Evolutionary conservation across 805 yeast genomes (phyloP).

Genomic region (Clavispora santaluciae): DNA sequence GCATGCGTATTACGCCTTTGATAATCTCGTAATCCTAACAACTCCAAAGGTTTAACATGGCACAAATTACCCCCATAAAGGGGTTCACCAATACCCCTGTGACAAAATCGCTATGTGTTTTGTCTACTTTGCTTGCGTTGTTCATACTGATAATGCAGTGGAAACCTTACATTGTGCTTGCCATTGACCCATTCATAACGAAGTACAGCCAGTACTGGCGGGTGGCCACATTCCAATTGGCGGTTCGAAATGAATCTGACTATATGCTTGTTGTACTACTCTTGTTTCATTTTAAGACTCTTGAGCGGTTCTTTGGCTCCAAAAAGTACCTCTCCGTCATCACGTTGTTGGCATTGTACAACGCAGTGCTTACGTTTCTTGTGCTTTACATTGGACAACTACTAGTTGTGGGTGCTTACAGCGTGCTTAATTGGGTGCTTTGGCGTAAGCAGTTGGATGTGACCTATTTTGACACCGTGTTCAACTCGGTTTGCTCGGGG

Average conservation of each 20-base stretch:
- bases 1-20: neutral
- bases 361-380: constrained; percentile 34
- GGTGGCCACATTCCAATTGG: constrained; percentile 42
- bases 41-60: constrained; percentile 15
- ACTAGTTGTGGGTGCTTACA: constrained; percentile 30
- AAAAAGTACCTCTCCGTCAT: constrained; percentile 47
- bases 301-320: constrained; percentile 58
- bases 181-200: constrained; percentile 50
- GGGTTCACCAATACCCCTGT: constrained; percentile 44
- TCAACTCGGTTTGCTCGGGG: constrained; percentile 35
- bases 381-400: constrained; percentile 42
- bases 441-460: constrained; percentile 4
- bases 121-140: constrained; percentile 35
- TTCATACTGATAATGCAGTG: constrained; percentile 38
- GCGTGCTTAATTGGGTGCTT: constrained; percentile 13
- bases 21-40: neutral
- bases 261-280: constrained; percentile 41
- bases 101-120: constrained; percentile 31
- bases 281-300: constrained; percentile 47
- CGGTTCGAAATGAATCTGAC: constrained; percentile 59
- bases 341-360: constrained; percentile 43
- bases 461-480: constrained; percentile 22
- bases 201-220: constrained; percentile 59
- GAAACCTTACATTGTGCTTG: constrained; percentile 40
- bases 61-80: constrained; percentile 38